Base-by-base conservation (phyloP, 2,329 filamentous ascomycete genomes). In the Dendrostoma leiphaemia region DNA sequence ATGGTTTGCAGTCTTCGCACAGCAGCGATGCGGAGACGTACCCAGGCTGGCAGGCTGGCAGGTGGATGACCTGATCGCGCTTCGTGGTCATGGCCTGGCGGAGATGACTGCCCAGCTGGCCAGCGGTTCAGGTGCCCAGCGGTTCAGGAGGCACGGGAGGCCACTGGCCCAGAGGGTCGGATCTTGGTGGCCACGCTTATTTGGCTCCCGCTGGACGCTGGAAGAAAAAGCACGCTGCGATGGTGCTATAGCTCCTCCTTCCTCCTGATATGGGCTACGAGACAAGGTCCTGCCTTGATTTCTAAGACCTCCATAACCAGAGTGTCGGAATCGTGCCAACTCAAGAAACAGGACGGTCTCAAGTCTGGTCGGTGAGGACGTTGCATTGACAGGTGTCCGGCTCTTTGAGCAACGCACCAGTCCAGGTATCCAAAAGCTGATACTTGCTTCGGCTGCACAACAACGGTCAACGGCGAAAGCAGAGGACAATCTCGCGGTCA, bases 141-240 rank as follows among this genome's bases (percentile, higher is more conserved):
- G n/a, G n/a, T n/a, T n/a, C n/a, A n/a, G n/a, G n/a, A n/a, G n/a
- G n/a, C n/a, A n/a, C n/a, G 9, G 35, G 4, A 38, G 44, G 19
- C 15, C 19, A 24, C 23, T 26, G 4, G 40, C 40, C 21, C 17
- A 23, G 13, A 41, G n/a, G 17, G 10, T 10, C 37, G 12, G 23
- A 21, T 10, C 6, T 13, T 8, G 23, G 34, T 31, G 24, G 24
- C 34, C 24, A 41, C 49, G 49, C 45, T 29, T 48, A 24, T 48
- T 56, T 53, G 53, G 38, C 43, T 56, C 54, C 54, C 45, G 53
- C 37, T 26, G 34, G 38, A 29, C 15, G 15, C 37, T 21, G 34
- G 37, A 15, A 51, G 38, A 44, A 17, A 29, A 21, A 9, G n/a
- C 15, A n/a, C 38, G 17, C 8, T 26, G 44, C 31, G 37, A 29